A percentile compares a stretch with the other conserved stretches of the same genome.
Evolutionary conservation across 1,284 basidiomycete species (phyloP).

Genomic region (Cystobasidium pallidum): DNA sequence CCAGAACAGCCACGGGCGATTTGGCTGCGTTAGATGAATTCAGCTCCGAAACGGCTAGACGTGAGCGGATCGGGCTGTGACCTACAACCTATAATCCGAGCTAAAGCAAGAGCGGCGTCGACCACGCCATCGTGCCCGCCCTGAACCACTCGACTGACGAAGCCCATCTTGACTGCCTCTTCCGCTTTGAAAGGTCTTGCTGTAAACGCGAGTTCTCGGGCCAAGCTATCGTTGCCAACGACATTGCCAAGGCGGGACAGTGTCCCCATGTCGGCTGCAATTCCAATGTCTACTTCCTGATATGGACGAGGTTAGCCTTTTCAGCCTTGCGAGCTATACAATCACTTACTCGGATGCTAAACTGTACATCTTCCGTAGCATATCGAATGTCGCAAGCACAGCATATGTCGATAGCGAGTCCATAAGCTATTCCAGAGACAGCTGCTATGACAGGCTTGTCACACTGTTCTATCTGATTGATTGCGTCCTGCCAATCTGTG

Average conservation of each 20-base stretch:
- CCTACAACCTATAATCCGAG: constrained; percentile 45
- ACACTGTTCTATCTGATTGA: constrained; percentile 70
- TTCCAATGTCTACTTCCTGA: constrained; percentile 85
- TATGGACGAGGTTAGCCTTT: not conserved
- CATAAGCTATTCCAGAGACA: constrained; percentile 73
- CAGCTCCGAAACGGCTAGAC: not conserved
- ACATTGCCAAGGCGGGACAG: constrained; percentile 83
- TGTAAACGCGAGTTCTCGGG: constrained; percentile 78
- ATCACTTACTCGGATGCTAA: constrained; percentile 74
- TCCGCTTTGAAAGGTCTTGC: constrained; percentile 70
- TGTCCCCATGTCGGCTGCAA: constrained; percentile 88
- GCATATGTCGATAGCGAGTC: constrained; percentile 71
- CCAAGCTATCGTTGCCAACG: constrained; percentile 75
- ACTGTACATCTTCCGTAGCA: constrained; percentile 66
- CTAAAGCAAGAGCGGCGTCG: constrained; percentile 32
- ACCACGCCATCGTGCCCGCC: constrained; percentile 66
- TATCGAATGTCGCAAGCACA: constrained; percentile 80
- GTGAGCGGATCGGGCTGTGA: not conserved
- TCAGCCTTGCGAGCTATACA: not conserved
- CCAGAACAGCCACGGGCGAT: constrained; percentile 76
- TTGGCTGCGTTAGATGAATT: constrained; percentile 59
- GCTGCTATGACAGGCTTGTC: constrained; percentile 84
- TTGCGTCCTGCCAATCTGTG: constrained; percentile 69
- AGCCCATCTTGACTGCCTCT: constrained; percentile 74
- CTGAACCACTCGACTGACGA: constrained; percentile 73